phyloP scores from a whole-genome alignment of 1,284 basidiomycete species.

The Meripilus lineatus region DNA sequence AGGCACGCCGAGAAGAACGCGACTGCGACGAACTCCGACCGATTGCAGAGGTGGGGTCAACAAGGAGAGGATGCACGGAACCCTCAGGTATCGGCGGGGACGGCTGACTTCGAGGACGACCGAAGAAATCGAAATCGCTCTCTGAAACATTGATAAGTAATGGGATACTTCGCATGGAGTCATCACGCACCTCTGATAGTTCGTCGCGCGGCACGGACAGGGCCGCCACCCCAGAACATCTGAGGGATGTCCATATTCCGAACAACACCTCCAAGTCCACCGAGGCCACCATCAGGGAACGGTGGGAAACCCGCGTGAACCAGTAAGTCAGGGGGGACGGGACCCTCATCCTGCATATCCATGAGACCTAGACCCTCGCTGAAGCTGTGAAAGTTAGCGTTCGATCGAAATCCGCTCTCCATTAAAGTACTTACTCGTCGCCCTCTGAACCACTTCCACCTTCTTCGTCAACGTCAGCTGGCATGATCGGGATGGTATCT shows the following conservation, averaged over 20 bases:
- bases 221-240: conserved; percentile 42
- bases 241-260: too few relatives aligned
- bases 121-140: conserved; percentile 59
- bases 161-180: conserved; percentile 44
- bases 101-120: conserved; percentile 47
- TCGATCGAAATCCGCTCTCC: too few relatives aligned
- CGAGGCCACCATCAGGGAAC: conserved; percentile 16
- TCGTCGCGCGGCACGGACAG: background rate
- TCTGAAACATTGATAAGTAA: conserved; percentile 25
- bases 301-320: conserved; percentile 46
- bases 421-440: conserved; percentile 52
- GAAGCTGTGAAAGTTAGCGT: conserved; percentile 32
- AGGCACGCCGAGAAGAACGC: conserved; percentile 51
- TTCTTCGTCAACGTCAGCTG: conserved; percentile 49
- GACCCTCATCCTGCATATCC: conserved; percentile 37
- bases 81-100: conserved; percentile 49
- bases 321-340: conserved; percentile 44
- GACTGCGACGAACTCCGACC: conserved; percentile 41
- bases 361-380: conserved; percentile 45
- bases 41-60: conserved; percentile 52
- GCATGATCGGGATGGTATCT: conserved; percentile 17
- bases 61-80: conserved; percentile 78
- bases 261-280: too few relatives aligned
- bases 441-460: conserved; percentile 68
- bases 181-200: conserved; percentile 27